Base-by-base conservation (phyloP, 192 early-diverging fungal species). In the Hyaloraphidium curvatum region DNA sequence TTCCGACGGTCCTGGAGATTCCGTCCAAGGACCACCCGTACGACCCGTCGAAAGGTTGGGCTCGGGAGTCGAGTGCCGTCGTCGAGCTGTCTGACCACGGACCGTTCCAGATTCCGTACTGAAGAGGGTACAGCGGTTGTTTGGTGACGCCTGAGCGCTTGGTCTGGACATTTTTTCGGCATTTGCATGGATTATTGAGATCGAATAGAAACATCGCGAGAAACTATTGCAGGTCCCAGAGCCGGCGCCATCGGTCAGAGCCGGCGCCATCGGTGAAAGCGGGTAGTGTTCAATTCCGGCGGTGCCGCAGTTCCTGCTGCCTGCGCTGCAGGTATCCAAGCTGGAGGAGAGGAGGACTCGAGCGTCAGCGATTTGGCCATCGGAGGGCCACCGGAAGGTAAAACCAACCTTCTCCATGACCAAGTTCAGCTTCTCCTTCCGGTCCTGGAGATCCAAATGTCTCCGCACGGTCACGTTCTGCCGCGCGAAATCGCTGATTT, bases 21-120 rank as follows among this genome's bases (percentile, higher is more conserved):
- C 95, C 95, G 31, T 93, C 90, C 40, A 99, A 99, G 72, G 92
- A 99, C 65, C 87, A 94, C 59, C 95, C 92, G 30, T 99, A 98
- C 67, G 88, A 92, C 69, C 76, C 76, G 31, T 59, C 76, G 30
- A 78, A 72, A 66, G 74, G 19, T 17, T 28, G n/a, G 19, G 27
- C n/a, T 26, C 21, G 25, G 23, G 31, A 40, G 7, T 55, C 17
- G 22, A 41, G 26, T 4, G 0, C 13, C 0, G n/a, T 54, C 16
- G 1, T 39, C 30, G 16, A 51, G 23, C 50, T 51, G 29, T 60
- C 19, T 29, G 53, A 67, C 69, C 71, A 51, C 82, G 82, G n/a
- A n/a, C n/a, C 22, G 71, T 75, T 55, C 84, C 83, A 66, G 84
- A 87, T 64, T 84, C 82, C 54, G 84, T 87, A 48, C 69, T 87